Base-by-base conservation (phyloP, 2,329 filamentous ascomycete species). In the Cryoendolithus antarcticus region DNA sequence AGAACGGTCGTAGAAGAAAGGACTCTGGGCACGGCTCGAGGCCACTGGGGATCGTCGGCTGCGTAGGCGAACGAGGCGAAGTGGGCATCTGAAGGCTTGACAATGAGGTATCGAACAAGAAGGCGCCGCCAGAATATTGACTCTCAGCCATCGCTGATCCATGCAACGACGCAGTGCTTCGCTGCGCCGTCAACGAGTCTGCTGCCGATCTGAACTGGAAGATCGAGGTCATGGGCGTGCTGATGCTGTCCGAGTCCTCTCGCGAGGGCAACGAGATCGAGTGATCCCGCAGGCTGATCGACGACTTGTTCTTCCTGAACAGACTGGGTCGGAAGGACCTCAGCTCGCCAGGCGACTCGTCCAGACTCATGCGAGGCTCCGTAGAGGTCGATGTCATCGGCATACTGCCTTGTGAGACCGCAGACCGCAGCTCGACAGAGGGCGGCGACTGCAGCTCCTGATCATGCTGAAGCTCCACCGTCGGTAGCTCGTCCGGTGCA, bases 11-110 rank as follows among this genome's bases (percentile, higher is more conserved):
- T n/a, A 96, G 70, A 52, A 95, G 72, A 43, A 81, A 80, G 31
- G 93, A 86, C 29, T 82, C 84, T 1, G 91, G 91, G 57, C 93
- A 98, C 3, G 91, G 83, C 55, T 98, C 91, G 4, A 98, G 71
- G 0, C 86, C 76, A 13, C 80, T 72, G 9, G 88, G 88, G 1
- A 82, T 75, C 3, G 63, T 69, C 35, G 65, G 66, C 9, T 72
- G 68, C 4, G 43, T 49, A 5, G 52, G 52, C 12, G 53, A 56
- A 29, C 50, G 48, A 19, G 56, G 57, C 6, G 55, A 59, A 2
- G 46, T 38, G 34, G 56, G 47, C 32, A 44, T 11, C 31, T 48
- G 47, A 21, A 45, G 34, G 13, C 36, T 39, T 29, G 49, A 50
- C 11, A 58, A 40, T 8, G 51, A 46, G 2, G 54, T 84, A 45